Evolutionary conservation across 176 grass and related monocot genomes (phyloP).

Genomic region (Aegilops umbellulata): DNA sequence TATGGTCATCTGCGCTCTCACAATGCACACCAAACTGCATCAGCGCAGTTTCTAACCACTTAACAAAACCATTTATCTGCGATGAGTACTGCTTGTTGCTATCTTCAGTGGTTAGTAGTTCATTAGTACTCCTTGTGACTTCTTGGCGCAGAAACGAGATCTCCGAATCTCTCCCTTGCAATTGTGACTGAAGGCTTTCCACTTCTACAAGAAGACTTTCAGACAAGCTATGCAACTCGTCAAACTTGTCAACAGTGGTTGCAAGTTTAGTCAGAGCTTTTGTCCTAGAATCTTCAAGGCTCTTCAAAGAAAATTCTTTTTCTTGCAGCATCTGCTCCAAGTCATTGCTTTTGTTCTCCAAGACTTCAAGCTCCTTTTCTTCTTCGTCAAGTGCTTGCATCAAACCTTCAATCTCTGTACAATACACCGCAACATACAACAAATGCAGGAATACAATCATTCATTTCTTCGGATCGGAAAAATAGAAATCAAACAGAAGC

Average conservation of each 20-base stretch:
- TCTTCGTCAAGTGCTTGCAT: conserved; percentile 99
- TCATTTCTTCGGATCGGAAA: conserved; percentile 8
- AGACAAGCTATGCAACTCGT: conserved; percentile 92
- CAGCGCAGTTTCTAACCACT: conserved; percentile 67
- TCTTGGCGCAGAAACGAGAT: conserved; percentile 95
- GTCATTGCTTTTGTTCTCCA: conserved; percentile 63
- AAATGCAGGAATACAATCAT: conserved; percentile 24
- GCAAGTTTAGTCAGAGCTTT: conserved; percentile 76
- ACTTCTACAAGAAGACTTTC: conserved; percentile 91
- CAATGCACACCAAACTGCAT: conserved; percentile 56
- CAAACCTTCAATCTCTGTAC: conserved; percentile 85
- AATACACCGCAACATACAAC: conserved; percentile 24
- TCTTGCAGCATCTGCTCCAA: conserved; percentile 71
- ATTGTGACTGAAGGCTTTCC: conserved; percentile 84
- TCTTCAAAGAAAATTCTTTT: conserved; percentile 69
- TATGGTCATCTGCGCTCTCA: conserved; percentile 45
- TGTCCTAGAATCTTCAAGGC: conserved; percentile 71
- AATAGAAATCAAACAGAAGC: conserved; percentile 18
- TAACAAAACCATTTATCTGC: conserved; percentile 62
- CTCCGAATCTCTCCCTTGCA: conserved; percentile 81
- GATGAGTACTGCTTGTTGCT: conserved; percentile 60
- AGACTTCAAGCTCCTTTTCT: conserved; percentile 80
- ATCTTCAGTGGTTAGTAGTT: conserved; percentile 83
- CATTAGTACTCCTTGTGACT: conserved; percentile 82
- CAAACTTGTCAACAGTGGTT: conserved; percentile 85